Percentiles rank a stretch among this genome's conserved stretches.
Evolutionary conservation across 768 basidiomycete genomes (phyloP).

Genomic region (Pulveroboletus sp.): DNA sequence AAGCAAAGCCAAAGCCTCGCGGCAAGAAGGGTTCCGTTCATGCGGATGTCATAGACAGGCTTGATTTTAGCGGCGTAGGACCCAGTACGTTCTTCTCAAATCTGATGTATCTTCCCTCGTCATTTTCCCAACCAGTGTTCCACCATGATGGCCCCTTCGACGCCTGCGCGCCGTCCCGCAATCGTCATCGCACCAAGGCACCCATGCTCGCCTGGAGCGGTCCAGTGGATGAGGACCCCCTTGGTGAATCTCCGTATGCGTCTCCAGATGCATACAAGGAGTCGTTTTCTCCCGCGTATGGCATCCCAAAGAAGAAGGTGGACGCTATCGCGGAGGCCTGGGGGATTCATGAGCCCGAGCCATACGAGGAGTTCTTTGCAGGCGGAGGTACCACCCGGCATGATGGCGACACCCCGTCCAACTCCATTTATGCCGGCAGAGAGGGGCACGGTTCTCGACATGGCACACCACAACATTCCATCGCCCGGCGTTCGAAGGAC

Average conservation of each 20-base stretch:
- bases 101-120: neutral
- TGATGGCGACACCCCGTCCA: constrained; percentile 55
- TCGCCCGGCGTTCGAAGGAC: constrained; percentile 41
- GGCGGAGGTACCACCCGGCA: constrained; percentile 55
- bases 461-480: constrained; percentile 34
- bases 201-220: constrained; percentile 77
- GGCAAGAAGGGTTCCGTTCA: constrained; percentile 73
- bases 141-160: constrained; percentile 93
- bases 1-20: constrained; percentile 45
- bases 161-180: constrained; percentile 86
- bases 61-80: constrained; percentile 82
- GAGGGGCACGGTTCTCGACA: constrained; percentile 41
- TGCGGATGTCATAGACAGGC: constrained; percentile 85
- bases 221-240: constrained; percentile 36
- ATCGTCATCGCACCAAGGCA: constrained; percentile 71
- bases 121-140: constrained; percentile 53
- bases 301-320: constrained; percentile 75
- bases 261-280: constrained; percentile 37
- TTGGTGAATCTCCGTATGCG: constrained; percentile 48
- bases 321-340: constrained; percentile 89
- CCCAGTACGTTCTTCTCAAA: constrained; percentile 53
- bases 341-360: constrained; percentile 91
- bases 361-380: constrained; percentile 85
- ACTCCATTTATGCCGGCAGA: constrained; percentile 65
- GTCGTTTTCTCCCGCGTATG: constrained; percentile 47